phyloP scores from a whole-genome alignment of 306 rosid species.

The Quercus gilva region DNA sequence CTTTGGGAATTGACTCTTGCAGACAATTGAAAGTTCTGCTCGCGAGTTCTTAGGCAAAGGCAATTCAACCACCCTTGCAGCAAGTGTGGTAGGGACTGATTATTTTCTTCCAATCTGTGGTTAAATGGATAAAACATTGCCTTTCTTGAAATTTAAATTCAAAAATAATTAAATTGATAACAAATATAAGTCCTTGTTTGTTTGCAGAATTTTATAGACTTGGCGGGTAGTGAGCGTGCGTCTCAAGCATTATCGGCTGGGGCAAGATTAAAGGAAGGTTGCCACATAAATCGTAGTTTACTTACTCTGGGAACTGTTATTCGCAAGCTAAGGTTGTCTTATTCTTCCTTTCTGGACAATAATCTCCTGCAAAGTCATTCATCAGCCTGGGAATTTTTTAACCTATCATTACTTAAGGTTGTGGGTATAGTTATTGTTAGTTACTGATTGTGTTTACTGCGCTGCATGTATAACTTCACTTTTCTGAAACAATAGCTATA shows the following conservation, averaged over 20 bases:
- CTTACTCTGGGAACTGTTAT: constrained; percentile 90
- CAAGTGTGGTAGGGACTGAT: constrained; percentile 74
- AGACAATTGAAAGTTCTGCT: constrained; percentile 98
- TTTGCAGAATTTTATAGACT: constrained; percentile 91
- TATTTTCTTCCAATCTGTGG: constrained; percentile 11
- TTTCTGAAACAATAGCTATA: not conserved
- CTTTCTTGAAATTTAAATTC: not conserved
- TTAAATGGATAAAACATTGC: constrained; percentile 1
- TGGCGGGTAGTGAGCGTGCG: constrained; percentile 99
- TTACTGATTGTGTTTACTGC: not conserved
- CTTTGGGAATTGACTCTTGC: constrained; percentile 34
- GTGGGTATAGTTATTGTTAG: not conserved
- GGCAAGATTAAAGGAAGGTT: constrained; percentile 91
- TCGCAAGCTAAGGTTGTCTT: constrained; percentile 88
- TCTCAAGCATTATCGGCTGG: constrained; percentile 95
- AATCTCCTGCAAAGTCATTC: not conserved
- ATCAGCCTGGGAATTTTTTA: not conserved
- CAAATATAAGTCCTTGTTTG: constrained; percentile 16
- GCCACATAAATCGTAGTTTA: constrained; percentile 97
- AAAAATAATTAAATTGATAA: constrained; percentile 3
- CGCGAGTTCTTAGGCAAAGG: constrained; percentile 92
- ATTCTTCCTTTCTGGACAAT: constrained; percentile 31
- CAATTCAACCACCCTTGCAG: constrained; percentile 83
- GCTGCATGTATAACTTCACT: not conserved
- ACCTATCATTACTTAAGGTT: not conserved